Base-by-base conservation (phyloP, 2,329 filamentous ascomycete species). In the Neocucurbitaria cava region DNA sequence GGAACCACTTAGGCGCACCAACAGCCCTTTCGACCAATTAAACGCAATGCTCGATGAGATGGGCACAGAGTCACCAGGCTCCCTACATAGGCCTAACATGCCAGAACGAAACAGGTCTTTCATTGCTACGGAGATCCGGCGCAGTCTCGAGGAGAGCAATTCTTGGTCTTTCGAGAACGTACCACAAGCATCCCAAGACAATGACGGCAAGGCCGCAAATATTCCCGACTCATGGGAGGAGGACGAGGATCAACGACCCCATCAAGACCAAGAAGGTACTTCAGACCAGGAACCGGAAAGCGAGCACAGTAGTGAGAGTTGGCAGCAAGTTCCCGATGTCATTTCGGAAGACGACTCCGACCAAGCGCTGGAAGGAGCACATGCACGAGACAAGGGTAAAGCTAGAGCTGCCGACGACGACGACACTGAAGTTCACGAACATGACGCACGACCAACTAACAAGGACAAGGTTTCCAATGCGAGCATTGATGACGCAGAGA, bases 121-220 rank as follows among this genome's bases (percentile, higher is more conserved):
- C 30, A 71, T 78, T 53, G 81, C 81, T 3, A 78, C 78, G 3
- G 76, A 79, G 45, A 81, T 83, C 38, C 78, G 77, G 46, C 76
- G 81, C 9, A 69, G 72, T 21, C 62, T 83, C 8, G 81, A 82
- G 66, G 81, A 83, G 64, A 59, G 58, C 35, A 62, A 62, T 24
- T 54, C 68, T 5, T 75, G 71, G 72, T 71, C 70, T 1, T 73
- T 73, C 41, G 65, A 63, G 3, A 66, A 62, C 40, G 51, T 65
- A 20, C 61, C 64, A n/a, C 46, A 61, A 6, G 20, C 53, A n/a
- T 28, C 49, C 17, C 46, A 53, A 13, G 35, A 57, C 9, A 44
- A 47, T 9, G 28, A 35, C 46, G 24, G 45, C 10, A 42, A 42
- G 21, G 21, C 33, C 13, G 52, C 55, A 15, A 30, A 47, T 5